Conservation (phyloP, 2,329 filamentous ascomycete genomes). For the Didymella pomorum region DNA sequence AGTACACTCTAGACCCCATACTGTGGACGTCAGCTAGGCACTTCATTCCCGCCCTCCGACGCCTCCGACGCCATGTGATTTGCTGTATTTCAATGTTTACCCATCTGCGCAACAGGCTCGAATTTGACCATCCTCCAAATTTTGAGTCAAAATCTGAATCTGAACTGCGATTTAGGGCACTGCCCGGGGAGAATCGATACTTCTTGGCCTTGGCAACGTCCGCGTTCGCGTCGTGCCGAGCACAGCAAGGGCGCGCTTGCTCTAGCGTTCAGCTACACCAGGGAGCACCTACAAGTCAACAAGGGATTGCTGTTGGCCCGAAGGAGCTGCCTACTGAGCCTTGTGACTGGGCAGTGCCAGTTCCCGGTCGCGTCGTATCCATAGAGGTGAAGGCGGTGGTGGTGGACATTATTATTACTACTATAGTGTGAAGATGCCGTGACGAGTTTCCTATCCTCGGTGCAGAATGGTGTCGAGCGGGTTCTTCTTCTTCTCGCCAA, state of each 20-base stretch:
- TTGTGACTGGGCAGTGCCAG: neutral
- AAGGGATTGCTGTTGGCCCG: neutral
- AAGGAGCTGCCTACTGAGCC: neutral
- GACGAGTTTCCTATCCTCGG: slow-evolving; percentile 27
- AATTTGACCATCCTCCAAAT: no score
- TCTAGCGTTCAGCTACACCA: neutral
- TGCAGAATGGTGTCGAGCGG: slow-evolving; percentile 39
- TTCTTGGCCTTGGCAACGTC: slow-evolving; percentile 8
- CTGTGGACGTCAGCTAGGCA: neutral
- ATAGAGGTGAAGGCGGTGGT: neutral
- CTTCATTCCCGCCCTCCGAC: neutral
- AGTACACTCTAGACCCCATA: neutral
- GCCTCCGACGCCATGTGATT: neutral
- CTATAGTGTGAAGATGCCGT: slow-evolving; percentile 1
- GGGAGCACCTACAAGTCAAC: neutral
- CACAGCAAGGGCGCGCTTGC: neutral
- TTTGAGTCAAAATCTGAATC: neutral
- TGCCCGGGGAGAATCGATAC: slow-evolving; percentile 11
- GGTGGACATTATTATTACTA: slow-evolving; percentile 8
- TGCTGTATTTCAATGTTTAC: neutral
- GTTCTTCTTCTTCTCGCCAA: slow-evolving; percentile 35
- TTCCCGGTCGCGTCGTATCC: neutral
- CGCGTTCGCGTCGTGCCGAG: slow-evolving; percentile 2
- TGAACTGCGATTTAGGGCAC: neutral
- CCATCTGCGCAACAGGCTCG: no score